Base-by-base conservation (phyloP, 805 yeast species). In the Spathaspora boniae region DNA sequence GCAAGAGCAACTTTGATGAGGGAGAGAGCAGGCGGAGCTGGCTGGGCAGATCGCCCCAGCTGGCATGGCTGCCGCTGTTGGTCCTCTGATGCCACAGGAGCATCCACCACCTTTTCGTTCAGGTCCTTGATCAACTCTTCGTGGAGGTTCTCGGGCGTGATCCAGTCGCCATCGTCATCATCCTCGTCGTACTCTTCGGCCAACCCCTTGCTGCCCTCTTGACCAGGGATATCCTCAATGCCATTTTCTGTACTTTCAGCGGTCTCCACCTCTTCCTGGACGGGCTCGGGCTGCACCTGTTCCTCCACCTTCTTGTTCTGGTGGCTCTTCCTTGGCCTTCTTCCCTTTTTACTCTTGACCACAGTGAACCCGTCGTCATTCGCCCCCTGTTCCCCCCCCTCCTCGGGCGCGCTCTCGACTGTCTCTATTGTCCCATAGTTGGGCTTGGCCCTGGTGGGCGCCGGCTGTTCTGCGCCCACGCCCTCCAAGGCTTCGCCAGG, bases 161-260 rank as follows among this genome's bases (percentile, higher is more conserved):
- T 93, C 98, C 98, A 93, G 26, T 77, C 84, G 26, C 81, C 86
- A 37, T 78, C 88, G 43, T 85, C 96, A 26, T 86, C 88, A 38
- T 84, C 91, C 37, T 80, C 89, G 30, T 80, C 81, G 20, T 70
- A 75, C 15, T 73, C 84, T 29, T 75, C 80, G 6, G 52, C 60
- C 8, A 59, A 44, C 7, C 17, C 38, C 52, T 58, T 9, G n/a
- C n/a, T n/a, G n/a, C n/a, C n/a, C n/a, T n/a, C n/a, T 22, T 29
- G 9, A 31, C 34, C 31, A 6, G n/a, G 31, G 25, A n/a, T 5
- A 28, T 18, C 18, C 19, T 29, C 21, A 21, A 14, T n/a, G 12
- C 5, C 29, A 15, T 29, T 25, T 29, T 34, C 21, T 12, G 5
- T n/a, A n/a, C n/a, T n/a, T n/a, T n/a, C n/a, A n/a, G 38, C 31